These are phyloP conservation scores for Castanopsis chinensis DNA, from an alignment of 306 rosid genomes.

Conservation along the genomic window DNA sequence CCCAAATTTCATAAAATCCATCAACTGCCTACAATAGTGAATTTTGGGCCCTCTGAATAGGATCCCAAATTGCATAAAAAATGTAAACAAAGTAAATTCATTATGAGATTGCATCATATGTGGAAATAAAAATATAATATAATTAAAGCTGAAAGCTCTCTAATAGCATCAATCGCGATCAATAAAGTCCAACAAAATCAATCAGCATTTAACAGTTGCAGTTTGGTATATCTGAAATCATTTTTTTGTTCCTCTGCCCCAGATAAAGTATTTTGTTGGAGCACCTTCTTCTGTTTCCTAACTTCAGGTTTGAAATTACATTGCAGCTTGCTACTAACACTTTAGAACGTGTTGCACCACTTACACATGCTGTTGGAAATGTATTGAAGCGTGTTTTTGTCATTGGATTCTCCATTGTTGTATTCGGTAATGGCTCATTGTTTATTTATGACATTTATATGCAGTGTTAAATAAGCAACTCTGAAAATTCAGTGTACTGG, in stretches of 20 bases:
- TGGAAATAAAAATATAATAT: no score
- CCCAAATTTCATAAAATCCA: no score
- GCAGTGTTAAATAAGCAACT: not conserved
- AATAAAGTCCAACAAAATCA: no score
- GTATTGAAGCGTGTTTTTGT: slow-evolving; percentile 83
- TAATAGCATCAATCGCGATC: no score
- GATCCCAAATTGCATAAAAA: no score
- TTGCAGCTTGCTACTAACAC: slow-evolving; percentile 77
- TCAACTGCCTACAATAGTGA: no score
- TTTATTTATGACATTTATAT: not conserved
- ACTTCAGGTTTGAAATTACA: not conserved
- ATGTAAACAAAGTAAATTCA: no score
- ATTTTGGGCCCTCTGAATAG: no score
- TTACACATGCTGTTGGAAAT: slow-evolving; percentile 80
- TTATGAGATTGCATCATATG: no score
- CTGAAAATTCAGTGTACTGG: not conserved
- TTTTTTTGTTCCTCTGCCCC: not conserved
- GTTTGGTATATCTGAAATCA: not conserved
- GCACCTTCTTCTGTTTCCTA: not conserved
- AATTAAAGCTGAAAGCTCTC: no score
- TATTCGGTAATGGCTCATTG: slow-evolving; percentile 50
- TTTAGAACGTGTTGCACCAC: slow-evolving; percentile 72
- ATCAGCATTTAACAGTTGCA: no score
- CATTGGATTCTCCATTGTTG: slow-evolving; percentile 74
- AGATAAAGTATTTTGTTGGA: not conserved